Conservation (phyloP, 2,329 filamentous ascomycete species). For the Epichloe uncinata region DNA sequence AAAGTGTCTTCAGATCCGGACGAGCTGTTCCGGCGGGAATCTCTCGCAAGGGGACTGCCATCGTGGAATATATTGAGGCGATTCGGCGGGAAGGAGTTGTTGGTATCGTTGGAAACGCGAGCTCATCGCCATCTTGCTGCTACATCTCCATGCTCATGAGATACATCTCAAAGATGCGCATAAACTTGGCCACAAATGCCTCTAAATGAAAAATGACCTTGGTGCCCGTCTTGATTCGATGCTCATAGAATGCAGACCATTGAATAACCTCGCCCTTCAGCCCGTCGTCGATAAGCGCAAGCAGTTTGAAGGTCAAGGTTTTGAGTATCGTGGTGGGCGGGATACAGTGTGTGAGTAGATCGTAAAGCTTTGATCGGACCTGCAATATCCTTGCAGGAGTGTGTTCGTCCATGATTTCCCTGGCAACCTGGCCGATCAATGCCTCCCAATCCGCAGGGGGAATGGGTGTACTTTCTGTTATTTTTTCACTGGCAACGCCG, state of each 20-base stretch:
- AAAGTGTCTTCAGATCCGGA: too few species aligned
- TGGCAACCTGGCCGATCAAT: slow-evolving; percentile 76
- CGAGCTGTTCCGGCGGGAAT: too few species aligned
- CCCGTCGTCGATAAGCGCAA: slow-evolving; percentile 74
- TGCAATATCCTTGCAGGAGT: slow-evolving; percentile 79
- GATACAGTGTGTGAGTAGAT: slow-evolving; percentile 93
- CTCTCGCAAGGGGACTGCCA: too few species aligned
- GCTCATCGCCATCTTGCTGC: not conserved
- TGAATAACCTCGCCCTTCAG: slow-evolving; percentile 86
- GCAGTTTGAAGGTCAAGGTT: slow-evolving; percentile 85
- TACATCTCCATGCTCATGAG: slow-evolving; percentile 72
- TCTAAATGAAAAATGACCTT: slow-evolving; percentile 98
- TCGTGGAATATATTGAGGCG: too few species aligned
- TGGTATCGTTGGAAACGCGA: too few species aligned
- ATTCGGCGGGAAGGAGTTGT: too few species aligned
- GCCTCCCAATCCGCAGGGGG: slow-evolving; percentile 98
- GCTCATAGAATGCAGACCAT: slow-evolving; percentile 96
- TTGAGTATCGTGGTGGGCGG: slow-evolving; percentile 89
- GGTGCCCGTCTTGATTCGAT: slow-evolving; percentile 77
- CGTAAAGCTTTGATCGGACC: slow-evolving; percentile 89
- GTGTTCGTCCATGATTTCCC: slow-evolving; percentile 85
- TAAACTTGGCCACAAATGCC: slow-evolving; percentile 97
- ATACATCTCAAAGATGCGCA: slow-evolving; percentile 89
- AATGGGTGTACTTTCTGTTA: slow-evolving; percentile 76
- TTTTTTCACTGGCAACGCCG: slow-evolving; percentile 53